These are phyloP conservation scores for Paxillus involutus DNA, from an alignment of 768 basidiomycete species.

Conservation along the genomic window DNA sequence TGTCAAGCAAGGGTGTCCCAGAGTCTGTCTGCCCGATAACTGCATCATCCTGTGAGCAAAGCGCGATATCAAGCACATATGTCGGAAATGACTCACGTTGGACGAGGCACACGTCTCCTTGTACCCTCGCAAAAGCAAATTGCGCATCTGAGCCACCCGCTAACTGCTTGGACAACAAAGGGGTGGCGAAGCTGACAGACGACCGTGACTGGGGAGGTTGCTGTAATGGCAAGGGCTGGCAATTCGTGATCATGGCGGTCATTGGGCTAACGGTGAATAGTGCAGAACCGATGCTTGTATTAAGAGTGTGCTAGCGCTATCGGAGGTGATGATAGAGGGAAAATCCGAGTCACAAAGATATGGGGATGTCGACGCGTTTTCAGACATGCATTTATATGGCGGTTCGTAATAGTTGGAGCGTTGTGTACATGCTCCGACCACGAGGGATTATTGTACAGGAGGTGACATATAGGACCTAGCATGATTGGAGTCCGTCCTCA, in stretches of 20 bases:
- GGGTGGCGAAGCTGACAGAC: constrained; percentile 24
- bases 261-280: background rate
- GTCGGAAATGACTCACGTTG: constrained; percentile 19
- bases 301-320: background rate
- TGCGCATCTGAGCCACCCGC: constrained; percentile 16
- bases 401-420: background rate
- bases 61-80: background rate
- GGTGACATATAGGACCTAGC: constrained; percentile 1
- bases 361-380: background rate
- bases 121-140: constrained; percentile 38
- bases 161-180: constrained; percentile 14
- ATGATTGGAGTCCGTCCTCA: background rate
- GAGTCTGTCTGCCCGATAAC: constrained; percentile 19
- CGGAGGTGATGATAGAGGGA: background rate
- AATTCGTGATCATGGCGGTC: background rate
- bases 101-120: constrained; percentile 28
- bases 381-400: background rate
- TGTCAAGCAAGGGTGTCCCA: constrained; percentile 13
- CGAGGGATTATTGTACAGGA: constrained; percentile 1
- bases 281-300: background rate
- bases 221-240: background rate
- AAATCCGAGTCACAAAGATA: background rate
- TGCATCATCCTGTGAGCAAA: background rate
- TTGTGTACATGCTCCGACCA: constrained; percentile 7
- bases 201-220: background rate